These are phyloP conservation scores for Vicia villosa DNA, from an alignment of 306 rosid genomes.

Conservation along the genomic window DNA sequence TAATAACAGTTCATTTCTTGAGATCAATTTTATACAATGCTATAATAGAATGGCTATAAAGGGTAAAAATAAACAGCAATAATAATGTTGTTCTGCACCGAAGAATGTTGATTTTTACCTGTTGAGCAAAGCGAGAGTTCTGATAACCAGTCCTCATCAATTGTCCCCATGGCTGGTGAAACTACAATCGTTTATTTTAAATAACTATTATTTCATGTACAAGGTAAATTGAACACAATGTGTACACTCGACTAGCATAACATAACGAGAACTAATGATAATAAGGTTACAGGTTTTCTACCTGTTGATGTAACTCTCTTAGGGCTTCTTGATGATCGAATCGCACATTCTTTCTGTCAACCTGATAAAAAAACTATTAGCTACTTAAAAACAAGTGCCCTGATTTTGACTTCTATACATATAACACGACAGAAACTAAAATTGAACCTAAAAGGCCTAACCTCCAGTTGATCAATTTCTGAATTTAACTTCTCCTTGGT, in stretches of 20 bases:
- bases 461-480: conserved; percentile 64
- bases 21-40: background rate
- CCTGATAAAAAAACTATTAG: conserved; percentile 46
- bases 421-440: background rate
- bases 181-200: conserved; percentile 50
- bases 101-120: conserved; percentile 47
- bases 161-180: conserved; percentile 94
- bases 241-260: background rate
- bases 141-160: conserved; percentile 97
- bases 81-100: too few species aligned
- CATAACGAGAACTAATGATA: conserved; percentile 12
- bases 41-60: too few species aligned
- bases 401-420: conserved; percentile 12
- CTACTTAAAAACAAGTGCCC: conserved; percentile 10
- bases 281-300: conserved; percentile 29
- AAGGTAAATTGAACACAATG: background rate
- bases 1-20: background rate
- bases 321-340: conserved; percentile 65
- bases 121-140: conserved; percentile 97
- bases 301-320: conserved; percentile 76
- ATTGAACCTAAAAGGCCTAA: conserved; percentile 46
- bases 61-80: too few species aligned
- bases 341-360: conserved; percentile 59
- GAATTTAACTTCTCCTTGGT: conserved; percentile 48
- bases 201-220: conserved; percentile 18